Base-by-base conservation (phyloP, 2,329 filamentous ascomycete genomes). In the Hypoxylon sp. region DNA sequence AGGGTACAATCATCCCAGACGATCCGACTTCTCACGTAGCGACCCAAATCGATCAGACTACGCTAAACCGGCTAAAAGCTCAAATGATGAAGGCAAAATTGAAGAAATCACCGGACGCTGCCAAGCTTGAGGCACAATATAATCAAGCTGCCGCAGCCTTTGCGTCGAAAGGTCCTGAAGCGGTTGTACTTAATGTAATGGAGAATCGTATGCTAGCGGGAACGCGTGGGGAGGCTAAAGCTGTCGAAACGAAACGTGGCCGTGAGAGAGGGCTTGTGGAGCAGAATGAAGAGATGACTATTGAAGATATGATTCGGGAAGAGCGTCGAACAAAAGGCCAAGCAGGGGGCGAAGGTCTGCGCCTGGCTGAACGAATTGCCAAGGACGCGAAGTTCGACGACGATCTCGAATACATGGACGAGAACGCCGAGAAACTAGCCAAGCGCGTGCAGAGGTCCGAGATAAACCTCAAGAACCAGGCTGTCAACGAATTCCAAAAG, bases 31-130 rank as follows among this genome's bases (percentile, higher is more conserved):
- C 83, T n/a, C 76, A 81, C 2, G 79, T 80, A 6, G 82, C 82
- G 3, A 85, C 84, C 0, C 82, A 85, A 17, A 81, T 97, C 19
- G 92, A 97, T 73, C 89, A 92, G 75, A 96, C 93, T 0, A 84
- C 90, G 0, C 84, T 99, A 60, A 99, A 99, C 80, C 90, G 93
- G 67, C 86, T 99, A 53, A 94, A 95, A 71, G 96, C 96, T 0
- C 92, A 96, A 75, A 90, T 98, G 84, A 95, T 99, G 91, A 98
- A 97, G 78, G 96, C 96, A 3, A 97, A 97, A 76, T 83, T 99
- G 50, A 91, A 90, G 67, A 90, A 91, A 14, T 89, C 92, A 0
- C 87, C 93, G 0, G 90, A 97, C 71, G 91, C 89, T 1, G 88
- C 88, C 1, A 86, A 90, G 71, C 86, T 99, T 1, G 93, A 99